Conservation (phyloP, 371 early-diverging fungal species). For the Amoeboaphelidium protococcarum region DNA sequence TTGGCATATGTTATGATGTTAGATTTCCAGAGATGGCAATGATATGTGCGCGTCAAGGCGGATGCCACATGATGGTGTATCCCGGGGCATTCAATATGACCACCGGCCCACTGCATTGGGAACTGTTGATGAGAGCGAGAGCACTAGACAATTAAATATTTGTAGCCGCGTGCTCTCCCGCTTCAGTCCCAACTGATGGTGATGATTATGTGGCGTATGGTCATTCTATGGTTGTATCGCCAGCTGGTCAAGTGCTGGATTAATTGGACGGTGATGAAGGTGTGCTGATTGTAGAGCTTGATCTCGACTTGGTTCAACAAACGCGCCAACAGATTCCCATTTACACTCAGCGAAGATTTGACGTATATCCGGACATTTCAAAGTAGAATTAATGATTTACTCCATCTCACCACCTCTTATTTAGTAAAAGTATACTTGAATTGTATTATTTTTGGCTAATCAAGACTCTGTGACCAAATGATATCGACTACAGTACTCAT, state of each 20-base stretch:
- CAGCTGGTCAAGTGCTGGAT: slow-evolving; percentile 25
- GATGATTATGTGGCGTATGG: slow-evolving; percentile 78
- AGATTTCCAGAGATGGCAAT: slow-evolving; percentile 84
- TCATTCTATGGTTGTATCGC: slow-evolving; percentile 70
- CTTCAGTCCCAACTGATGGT: slow-evolving; percentile 31
- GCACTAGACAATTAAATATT: slow-evolving; percentile 43
- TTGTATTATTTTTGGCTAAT: too few species aligned
- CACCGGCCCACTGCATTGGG: slow-evolving; percentile 87
- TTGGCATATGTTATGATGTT: slow-evolving; percentile 90
- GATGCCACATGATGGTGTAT: slow-evolving; percentile 39
- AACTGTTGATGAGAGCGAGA: slow-evolving; percentile 58
- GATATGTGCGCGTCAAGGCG: slow-evolving; percentile 55
- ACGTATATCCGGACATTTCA: slow-evolving; percentile 36
- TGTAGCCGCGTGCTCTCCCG: slow-evolving; percentile 80
- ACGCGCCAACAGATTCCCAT: slow-evolving; percentile 44
- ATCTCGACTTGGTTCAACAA: slow-evolving; percentile 24
- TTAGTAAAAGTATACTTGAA: too few species aligned
- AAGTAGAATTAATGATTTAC: slow-evolving; percentile 3
- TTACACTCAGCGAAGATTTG: slow-evolving; percentile 52
- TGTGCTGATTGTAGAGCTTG: slow-evolving; percentile 59
- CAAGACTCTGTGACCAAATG: too few species aligned
- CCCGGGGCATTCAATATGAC: slow-evolving; percentile 89
- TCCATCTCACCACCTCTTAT: too few species aligned
- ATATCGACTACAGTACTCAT: too few species aligned
- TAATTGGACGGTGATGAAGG: slow-evolving; percentile 45